phyloP scores from a whole-genome alignment of 345 rosid genomes.

The Acer campestre region DNA sequence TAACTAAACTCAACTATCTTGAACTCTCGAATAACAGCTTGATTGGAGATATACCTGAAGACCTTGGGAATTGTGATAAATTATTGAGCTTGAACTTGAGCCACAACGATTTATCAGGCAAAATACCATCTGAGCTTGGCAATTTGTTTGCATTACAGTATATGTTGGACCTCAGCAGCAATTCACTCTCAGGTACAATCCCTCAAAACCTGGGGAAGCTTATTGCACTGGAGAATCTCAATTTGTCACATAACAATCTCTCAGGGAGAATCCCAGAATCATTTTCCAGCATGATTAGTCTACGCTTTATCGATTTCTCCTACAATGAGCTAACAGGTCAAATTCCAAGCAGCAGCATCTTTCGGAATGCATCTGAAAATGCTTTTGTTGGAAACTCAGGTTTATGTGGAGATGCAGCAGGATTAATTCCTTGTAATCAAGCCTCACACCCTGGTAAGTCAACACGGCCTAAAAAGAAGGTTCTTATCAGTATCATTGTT shows the following conservation, averaged over 20 bases:
- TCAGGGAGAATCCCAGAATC: constrained; percentile 52
- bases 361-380: constrained; percentile 40
- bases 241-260: constrained; percentile 57
- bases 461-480: constrained; percentile 18
- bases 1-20: constrained; percentile 36
- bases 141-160: constrained; percentile 41
- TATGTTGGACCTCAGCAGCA: constrained; percentile 65
- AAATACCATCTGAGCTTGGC: constrained; percentile 47
- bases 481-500: constrained; percentile 43
- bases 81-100: constrained; percentile 54
- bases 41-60: constrained; percentile 38
- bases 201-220: constrained; percentile 51
- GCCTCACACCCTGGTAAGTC: constrained; percentile 23
- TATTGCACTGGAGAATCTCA: constrained; percentile 41
- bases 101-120: constrained; percentile 55
- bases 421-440: constrained; percentile 41
- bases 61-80: constrained; percentile 42
- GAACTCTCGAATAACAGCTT: constrained; percentile 53
- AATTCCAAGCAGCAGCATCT: constrained; percentile 44
- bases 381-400: constrained; percentile 54
- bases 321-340: constrained; percentile 53
- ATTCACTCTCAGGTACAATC: constrained; percentile 56
- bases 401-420: constrained; percentile 55
- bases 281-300: constrained; percentile 52
- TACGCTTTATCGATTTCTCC: constrained; percentile 55